Conservation (phyloP, 352 stramenopile genomes). For the Globisporangium paddicum region DNA sequence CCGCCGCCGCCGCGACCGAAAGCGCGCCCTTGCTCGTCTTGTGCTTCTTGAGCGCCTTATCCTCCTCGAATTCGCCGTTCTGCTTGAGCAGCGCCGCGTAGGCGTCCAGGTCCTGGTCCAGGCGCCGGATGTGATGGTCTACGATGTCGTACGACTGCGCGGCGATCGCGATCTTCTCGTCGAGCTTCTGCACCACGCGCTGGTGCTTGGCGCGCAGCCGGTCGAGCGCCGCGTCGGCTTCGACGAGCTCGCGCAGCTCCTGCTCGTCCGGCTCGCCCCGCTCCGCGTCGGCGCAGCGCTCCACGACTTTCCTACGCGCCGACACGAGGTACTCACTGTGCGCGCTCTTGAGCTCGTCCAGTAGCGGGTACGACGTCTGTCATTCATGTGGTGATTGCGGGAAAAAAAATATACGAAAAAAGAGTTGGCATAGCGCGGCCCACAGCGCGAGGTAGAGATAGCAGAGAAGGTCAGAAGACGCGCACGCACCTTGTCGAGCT, state of each 20-base stretch:
- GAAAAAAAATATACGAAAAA: not conserved
- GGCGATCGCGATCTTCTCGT: constrained; percentile 87
- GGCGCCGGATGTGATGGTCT: constrained; percentile 79
- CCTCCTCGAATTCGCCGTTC: constrained; percentile 79
- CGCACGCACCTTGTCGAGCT: constrained; percentile 71
- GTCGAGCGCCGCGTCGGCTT: constrained; percentile 38
- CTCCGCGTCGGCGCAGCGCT: constrained; percentile 43
- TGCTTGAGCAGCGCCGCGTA: constrained; percentile 67
- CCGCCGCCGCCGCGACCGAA: not conserved
- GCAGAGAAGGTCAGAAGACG: not conserved
- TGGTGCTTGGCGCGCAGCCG: constrained; percentile 54
- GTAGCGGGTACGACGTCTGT: constrained; percentile 69
- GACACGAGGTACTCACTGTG: constrained; percentile 61
- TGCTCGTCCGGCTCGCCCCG: constrained; percentile 49
- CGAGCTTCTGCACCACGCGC: constrained; percentile 77
- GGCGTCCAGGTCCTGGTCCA: constrained; percentile 74
- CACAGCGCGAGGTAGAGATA: not conserved
- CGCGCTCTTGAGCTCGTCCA: constrained; percentile 65
- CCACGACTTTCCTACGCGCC: constrained; percentile 58
- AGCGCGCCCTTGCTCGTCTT: constrained; percentile 22
- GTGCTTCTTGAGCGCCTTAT: constrained; percentile 55
- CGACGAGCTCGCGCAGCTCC: constrained; percentile 66
- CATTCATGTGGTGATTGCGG: not conserved
- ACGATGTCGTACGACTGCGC: constrained; percentile 85
- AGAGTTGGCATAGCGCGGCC: not conserved